Percentiles rank a stretch among this genome's conserved stretches.
phyloP scores from a whole-genome alignment of 345 rosid genomes.

The Hypericum perforatum region DNA sequence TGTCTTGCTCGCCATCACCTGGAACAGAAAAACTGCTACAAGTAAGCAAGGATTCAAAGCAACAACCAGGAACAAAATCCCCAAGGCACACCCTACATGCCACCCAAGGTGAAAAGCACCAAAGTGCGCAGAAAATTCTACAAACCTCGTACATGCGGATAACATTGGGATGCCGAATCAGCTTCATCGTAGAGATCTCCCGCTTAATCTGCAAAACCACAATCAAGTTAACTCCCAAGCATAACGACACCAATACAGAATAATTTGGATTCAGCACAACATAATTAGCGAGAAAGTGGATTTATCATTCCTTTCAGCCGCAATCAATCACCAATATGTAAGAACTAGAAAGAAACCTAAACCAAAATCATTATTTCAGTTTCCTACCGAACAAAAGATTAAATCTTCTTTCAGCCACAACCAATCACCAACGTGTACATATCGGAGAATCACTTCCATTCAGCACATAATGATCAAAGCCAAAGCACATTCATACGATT shows the following conservation, averaged over 20 bases:
- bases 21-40: slow-evolving; percentile 14
- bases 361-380: too few species aligned
- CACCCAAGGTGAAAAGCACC: too few species aligned
- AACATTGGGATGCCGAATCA: slow-evolving; percentile 86
- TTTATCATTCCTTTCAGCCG: too few species aligned
- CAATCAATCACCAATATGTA: too few species aligned
- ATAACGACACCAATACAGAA: not conserved
- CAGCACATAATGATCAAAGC: too few species aligned
- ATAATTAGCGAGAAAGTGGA: not conserved
- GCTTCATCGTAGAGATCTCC: slow-evolving; percentile 90
- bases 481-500: too few species aligned
- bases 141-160: slow-evolving; percentile 93
- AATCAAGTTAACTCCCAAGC: not conserved
- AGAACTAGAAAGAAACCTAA: too few species aligned
- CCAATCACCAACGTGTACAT: too few species aligned
- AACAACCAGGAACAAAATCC: slow-evolving; percentile 1
- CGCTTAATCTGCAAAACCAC: slow-evolving; percentile 64
- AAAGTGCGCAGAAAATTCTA: slow-evolving; percentile 2
- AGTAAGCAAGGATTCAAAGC: slow-evolving; percentile 1
- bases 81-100: too few species aligned
- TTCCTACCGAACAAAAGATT: too few species aligned
- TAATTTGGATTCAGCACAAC: not conserved
- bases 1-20: slow-evolving; percentile 99
- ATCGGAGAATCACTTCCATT: too few species aligned
- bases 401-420: too few species aligned